Conservation (phyloP, 371 early-diverging fungal species). For the Actinomortierella ambigua region DNA sequence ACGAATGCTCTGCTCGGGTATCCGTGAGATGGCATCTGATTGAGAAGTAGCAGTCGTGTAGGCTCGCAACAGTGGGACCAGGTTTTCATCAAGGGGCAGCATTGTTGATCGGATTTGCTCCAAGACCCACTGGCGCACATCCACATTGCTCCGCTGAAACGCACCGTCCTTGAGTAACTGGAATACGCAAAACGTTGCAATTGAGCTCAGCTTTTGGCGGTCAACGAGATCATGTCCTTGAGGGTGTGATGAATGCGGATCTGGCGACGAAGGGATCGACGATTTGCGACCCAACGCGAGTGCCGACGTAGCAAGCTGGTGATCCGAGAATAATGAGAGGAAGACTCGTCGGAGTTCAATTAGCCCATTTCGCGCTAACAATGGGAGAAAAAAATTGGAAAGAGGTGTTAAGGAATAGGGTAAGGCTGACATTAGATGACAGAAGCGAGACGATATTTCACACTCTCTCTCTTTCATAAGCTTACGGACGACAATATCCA, state of each 20-base stretch:
- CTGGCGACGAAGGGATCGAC: no score
- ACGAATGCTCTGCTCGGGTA: conserved; percentile 32
- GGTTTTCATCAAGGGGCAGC: conserved; percentile 35
- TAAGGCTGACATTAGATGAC: no score
- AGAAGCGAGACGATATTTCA: no score
- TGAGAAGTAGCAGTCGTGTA: conserved; percentile 31
- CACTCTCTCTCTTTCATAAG: no score
- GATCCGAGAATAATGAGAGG: conserved; percentile 18
- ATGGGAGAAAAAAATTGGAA: no score
- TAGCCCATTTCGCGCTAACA: conserved; percentile 23
- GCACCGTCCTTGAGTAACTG: conserved; percentile 31
- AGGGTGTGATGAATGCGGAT: no score
- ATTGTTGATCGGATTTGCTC: conserved; percentile 32
- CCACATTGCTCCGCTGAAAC: conserved; percentile 31
- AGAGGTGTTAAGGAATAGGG: no score
- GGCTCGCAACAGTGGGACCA: conserved; percentile 37
- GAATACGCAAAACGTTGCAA: conserved; percentile 30
- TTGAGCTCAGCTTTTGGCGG: conserved; percentile 18
- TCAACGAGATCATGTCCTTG: no score
- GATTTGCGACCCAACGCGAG: conserved; percentile 19
- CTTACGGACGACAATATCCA: conserved; percentile 27
- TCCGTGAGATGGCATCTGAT: conserved; percentile 29
- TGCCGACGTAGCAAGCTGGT: conserved; percentile 27
- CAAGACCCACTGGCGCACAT: conserved; percentile 38
- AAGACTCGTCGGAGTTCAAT: conserved; percentile 24